Percentiles rank a stretch among this genome's conserved stretches.
These are phyloP conservation scores for Grosmannia huntii DNA, from an alignment of 2,329 filamentous ascomycete genomes.

Conservation along the genomic window DNA sequence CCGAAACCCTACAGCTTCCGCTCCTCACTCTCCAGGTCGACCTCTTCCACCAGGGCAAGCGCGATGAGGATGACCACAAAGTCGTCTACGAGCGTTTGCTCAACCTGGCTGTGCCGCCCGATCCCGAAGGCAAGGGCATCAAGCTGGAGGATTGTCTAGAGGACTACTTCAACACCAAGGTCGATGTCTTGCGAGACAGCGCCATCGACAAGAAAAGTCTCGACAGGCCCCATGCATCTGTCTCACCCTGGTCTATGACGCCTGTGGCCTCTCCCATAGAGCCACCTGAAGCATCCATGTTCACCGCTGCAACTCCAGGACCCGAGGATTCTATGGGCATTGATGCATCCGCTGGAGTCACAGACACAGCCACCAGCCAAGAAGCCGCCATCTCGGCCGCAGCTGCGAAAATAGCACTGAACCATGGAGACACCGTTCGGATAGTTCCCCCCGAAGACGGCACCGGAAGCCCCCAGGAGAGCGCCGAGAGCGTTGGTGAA, in stretches of 20 bases:
- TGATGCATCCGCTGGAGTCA: not conserved
- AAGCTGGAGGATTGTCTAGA: constrained; percentile 86
- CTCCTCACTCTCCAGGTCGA: constrained; percentile 87
- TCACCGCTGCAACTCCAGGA: not conserved
- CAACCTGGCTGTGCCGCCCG: constrained; percentile 77
- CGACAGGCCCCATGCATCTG: not conserved
- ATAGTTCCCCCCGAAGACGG: constrained; percentile 17
- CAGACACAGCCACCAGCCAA: not conserved
- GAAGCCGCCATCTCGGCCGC: not conserved
- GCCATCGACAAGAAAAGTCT: constrained; percentile 38
- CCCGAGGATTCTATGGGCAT: not conserved
- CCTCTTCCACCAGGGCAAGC: constrained; percentile 75
- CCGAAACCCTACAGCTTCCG: constrained; percentile 75
- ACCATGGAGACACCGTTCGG: constrained; percentile 20
- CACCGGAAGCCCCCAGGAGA: constrained; percentile 4
- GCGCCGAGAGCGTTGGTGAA: constrained; percentile 1
- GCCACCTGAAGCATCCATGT: not conserved
- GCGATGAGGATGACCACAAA: constrained; percentile 81
- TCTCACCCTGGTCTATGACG: not conserved
- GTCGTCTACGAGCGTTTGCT: constrained; percentile 84
- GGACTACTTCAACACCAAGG: constrained; percentile 85
- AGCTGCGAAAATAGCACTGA: constrained; percentile 8
- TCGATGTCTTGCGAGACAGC: constrained; percentile 72
- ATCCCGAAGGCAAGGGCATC: constrained; percentile 55
- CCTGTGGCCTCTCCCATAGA: constrained; percentile 5